Conservation (phyloP, 805 yeast genomes). For the Kluyveromyces aestuarii region DNA sequence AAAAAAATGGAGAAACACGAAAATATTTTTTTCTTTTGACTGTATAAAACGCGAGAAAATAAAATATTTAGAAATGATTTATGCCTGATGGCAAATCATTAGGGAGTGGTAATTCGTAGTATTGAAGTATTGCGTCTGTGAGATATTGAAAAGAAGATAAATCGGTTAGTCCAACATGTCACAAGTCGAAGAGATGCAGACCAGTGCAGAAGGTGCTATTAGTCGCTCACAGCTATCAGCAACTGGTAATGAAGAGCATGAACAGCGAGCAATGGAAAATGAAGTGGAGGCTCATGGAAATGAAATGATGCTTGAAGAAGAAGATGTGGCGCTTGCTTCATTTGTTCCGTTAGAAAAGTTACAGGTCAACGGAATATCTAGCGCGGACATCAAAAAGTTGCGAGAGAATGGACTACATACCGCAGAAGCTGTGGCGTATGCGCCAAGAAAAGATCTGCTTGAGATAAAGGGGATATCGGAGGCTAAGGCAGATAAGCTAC, state of each 20-base stretch:
- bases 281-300: neutral
- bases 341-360: slow-evolving; percentile 29
- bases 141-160: too few species aligned
- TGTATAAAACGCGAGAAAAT: neutral
- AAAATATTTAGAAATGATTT: too few species aligned
- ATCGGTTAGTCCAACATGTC: neutral
- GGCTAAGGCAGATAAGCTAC: slow-evolving; percentile 81
- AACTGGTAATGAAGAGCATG: neutral
- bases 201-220: neutral
- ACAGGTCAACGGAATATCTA: slow-evolving; percentile 77
- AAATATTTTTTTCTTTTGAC: too few species aligned
- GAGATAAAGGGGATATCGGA: slow-evolving; percentile 89
- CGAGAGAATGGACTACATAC: slow-evolving; percentile 81
- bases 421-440: slow-evolving; percentile 86
- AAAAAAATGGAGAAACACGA: neutral
- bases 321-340: slow-evolving; percentile 36
- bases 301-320: slow-evolving; percentile 33
- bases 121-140: too few species aligned
- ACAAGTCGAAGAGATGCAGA: neutral
- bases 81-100: too few species aligned
- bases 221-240: neutral
- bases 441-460: slow-evolving; percentile 72
- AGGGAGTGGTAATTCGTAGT: too few species aligned
- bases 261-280: neutral
- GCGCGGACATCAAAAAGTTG: slow-evolving; percentile 69